Percentiles rank a stretch among this genome's conserved stretches.
These are phyloP conservation scores for Pseudovirgaria hyperparasitica DNA, from an alignment of 2,329 filamentous ascomycete genomes.

Conservation along the genomic window DNA sequence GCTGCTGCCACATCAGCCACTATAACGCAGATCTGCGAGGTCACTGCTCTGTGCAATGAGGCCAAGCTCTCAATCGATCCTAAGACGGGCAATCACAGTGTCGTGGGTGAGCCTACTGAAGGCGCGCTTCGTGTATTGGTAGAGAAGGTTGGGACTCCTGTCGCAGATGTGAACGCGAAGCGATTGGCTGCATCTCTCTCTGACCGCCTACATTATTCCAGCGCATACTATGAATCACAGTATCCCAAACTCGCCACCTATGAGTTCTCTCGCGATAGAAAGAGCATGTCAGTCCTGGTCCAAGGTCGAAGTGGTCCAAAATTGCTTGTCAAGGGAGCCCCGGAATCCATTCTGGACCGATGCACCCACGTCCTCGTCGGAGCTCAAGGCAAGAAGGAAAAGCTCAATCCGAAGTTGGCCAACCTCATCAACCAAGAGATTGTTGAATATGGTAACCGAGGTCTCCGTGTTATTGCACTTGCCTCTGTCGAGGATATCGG, in stretches of 20 bases:
- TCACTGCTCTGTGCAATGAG: slow-evolving; percentile 75
- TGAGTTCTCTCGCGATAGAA: slow-evolving; percentile 93
- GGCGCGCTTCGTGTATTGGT: slow-evolving; percentile 81
- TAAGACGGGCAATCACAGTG: slow-evolving; percentile 61
- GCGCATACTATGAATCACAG: slow-evolving; percentile 68
- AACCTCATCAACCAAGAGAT: slow-evolving; percentile 67
- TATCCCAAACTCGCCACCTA: slow-evolving; percentile 72
- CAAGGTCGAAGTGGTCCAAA: slow-evolving; percentile 57
- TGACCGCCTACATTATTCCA: slow-evolving; percentile 66
- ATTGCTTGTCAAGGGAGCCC: slow-evolving; percentile 90
- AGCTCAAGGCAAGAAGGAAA: slow-evolving; percentile 61
- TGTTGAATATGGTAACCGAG: slow-evolving; percentile 78
- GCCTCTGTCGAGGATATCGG: slow-evolving; percentile 70
- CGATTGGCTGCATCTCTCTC: slow-evolving; percentile 35
- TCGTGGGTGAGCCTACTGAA: slow-evolving; percentile 89
- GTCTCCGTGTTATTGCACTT: slow-evolving; percentile 87
- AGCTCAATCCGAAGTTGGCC: slow-evolving; percentile 55
- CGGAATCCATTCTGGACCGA: slow-evolving; percentile 85
- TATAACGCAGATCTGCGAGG: slow-evolving; percentile 62
- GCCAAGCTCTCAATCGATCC: slow-evolving; percentile 70
- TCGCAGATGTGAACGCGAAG: slow-evolving; percentile 44
- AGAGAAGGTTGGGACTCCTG: slow-evolving; percentile 84
- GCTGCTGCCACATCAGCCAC: slow-evolving; percentile 61
- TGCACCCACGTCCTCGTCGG: slow-evolving; percentile 76
- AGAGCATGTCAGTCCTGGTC: slow-evolving; percentile 97